Percentiles rank a stretch among this genome's conserved stretches.
These are phyloP conservation scores for Aspergillus wentii DNA, from an alignment of 495 filamentous ascomycete species.

Conservation along the genomic window DNA sequence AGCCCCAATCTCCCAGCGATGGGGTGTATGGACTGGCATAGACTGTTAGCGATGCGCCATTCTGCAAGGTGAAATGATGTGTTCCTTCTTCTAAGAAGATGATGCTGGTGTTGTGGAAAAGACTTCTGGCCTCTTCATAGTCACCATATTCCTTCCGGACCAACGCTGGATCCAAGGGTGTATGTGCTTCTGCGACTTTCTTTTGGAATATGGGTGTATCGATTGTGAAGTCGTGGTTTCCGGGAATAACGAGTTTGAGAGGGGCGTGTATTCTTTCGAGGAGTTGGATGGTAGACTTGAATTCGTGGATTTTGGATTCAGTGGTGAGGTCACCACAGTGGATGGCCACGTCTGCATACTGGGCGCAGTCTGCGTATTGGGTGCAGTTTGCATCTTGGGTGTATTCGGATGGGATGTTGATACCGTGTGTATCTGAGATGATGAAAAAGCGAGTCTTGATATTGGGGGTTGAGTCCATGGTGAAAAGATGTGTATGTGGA, in stretches of 20 bases:
- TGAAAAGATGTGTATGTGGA: too few species aligned
- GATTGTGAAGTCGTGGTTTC: slow-evolving; percentile 67
- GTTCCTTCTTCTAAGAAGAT: slow-evolving; percentile 58
- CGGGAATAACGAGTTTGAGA: slow-evolving; percentile 68
- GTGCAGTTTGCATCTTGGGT: slow-evolving; percentile 44
- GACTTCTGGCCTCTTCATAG: slow-evolving; percentile 19
- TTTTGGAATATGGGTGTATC: slow-evolving; percentile 36
- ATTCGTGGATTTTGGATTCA: slow-evolving; percentile 52
- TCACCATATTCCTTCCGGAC: slow-evolving; percentile 25
- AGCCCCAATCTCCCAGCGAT: slow-evolving; percentile 49
- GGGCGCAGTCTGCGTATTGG: too few species aligned
- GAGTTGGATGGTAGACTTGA: slow-evolving; percentile 39
- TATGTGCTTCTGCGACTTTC: slow-evolving; percentile 23
- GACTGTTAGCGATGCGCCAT: slow-evolving; percentile 53
- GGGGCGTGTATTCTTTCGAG: slow-evolving; percentile 50
- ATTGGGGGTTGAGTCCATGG: not conserved
- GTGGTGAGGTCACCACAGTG: slow-evolving; percentile 68
- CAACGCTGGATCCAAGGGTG: slow-evolving; percentile 17
- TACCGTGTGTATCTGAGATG: slow-evolving; percentile 54
- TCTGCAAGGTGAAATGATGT: slow-evolving; percentile 47
- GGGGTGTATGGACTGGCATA: slow-evolving; percentile 67
- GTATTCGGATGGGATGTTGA: slow-evolving; percentile 19
- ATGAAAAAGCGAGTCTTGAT: slow-evolving; percentile 46
- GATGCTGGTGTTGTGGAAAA: slow-evolving; percentile 42
- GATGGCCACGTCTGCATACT: slow-evolving; percentile 55